Percentiles rank a stretch among this genome's conserved stretches.
Evolutionary conservation across 768 basidiomycete species (phyloP).

Genomic region (Inosperma sp.): DNA sequence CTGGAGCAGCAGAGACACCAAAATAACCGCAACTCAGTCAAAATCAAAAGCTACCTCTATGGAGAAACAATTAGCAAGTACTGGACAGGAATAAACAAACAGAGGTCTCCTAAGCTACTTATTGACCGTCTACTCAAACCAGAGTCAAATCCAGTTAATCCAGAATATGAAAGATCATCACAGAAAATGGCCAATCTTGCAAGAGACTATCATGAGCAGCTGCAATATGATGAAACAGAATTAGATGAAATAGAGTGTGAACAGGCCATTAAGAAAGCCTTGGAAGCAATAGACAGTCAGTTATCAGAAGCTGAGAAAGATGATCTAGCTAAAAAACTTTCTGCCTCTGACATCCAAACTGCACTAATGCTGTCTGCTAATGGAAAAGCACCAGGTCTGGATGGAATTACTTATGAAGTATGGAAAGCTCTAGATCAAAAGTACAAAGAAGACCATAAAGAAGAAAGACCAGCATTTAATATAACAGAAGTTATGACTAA

Average conservation of each 20-base stretch:
- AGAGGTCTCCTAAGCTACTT: constrained; percentile 4
- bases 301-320: background rate
- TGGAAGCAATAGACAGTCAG: background rate
- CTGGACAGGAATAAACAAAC: constrained; percentile 3
- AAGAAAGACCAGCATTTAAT: constrained; percentile 6
- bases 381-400: background rate
- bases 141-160: background rate
- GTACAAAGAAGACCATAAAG: constrained; percentile 9
- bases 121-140: background rate
- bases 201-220: constrained; percentile 22
- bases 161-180: constrained; percentile 19
- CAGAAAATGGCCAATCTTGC: constrained; percentile 31
- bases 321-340: background rate
- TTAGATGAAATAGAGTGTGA: constrained; percentile 5
- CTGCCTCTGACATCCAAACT: background rate
- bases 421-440: background rate
- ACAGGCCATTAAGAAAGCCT: background rate
- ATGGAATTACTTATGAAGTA: background rate
- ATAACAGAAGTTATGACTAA: background rate
- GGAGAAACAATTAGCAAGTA: no score
- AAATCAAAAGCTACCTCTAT: constrained; percentile 6
- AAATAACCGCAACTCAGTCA: background rate
- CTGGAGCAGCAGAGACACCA: background rate
- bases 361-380: background rate
- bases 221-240: constrained; percentile 20